Percentiles rank a stretch among this genome's conserved stretches.
Evolutionary conservation across 164 flowering plant genomes (phyloP).

Genomic region (Aristolochia californica): DNA sequence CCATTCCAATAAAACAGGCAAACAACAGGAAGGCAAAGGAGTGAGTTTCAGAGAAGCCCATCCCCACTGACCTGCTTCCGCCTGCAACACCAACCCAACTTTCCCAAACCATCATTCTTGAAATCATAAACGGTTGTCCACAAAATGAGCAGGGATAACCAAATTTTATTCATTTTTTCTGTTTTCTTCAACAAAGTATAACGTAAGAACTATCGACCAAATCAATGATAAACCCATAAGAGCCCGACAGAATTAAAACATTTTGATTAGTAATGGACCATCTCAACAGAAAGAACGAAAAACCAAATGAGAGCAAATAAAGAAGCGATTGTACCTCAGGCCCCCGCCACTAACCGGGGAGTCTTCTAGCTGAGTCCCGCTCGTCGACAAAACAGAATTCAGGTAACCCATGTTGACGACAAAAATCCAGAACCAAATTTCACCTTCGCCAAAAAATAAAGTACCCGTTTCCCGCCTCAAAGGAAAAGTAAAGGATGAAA

Average conservation of each 20-base stretch:
- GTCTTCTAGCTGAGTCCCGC: conserved; percentile 55
- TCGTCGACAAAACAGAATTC: conserved; percentile 56
- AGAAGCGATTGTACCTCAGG: conserved; percentile 47
- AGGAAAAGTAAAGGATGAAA: not conserved
- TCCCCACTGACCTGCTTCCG: no score
- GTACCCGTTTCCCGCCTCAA: not conserved
- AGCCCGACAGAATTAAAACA: not conserved
- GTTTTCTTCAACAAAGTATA: not conserved
- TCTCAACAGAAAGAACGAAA: not conserved
- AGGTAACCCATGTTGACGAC: conserved; percentile 53
- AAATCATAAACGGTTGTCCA: no score
- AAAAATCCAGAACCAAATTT: not conserved
- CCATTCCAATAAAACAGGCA: no score
- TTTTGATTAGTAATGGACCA: not conserved
- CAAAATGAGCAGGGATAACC: no score
- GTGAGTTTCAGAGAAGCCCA: no score
- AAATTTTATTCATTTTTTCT: not conserved
- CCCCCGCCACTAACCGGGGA: conserved; percentile 88
- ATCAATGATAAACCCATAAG: not conserved
- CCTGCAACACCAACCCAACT: no score
- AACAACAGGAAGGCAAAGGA: no score
- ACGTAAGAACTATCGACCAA: not conserved
- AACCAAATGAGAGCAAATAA: not conserved
- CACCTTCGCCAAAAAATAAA: not conserved
- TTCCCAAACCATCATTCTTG: no score